Base-by-base conservation (phyloP, 139 green algal species). In the Volvox africanus region DNA sequence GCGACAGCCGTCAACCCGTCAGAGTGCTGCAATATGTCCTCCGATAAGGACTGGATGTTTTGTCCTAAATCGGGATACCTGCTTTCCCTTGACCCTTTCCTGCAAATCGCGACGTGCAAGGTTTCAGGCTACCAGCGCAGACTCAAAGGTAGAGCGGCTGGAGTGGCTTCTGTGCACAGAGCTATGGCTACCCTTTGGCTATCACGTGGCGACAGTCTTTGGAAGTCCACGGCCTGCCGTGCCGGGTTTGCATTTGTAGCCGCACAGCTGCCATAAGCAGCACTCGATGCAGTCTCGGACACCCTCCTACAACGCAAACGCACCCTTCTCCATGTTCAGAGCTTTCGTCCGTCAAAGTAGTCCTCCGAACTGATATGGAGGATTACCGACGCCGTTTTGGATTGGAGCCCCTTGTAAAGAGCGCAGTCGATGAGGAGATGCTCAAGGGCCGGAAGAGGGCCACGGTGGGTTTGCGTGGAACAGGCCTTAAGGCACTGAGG, bases 361-460 rank as follows among this genome's bases (percentile, higher is more conserved):
- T 71, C 32, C 71, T 92, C 71, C 81, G 91, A 37, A 88, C 92
- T 17, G 92, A 94, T 78, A 94, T 94, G 92, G 92, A 98, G 90
- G 95, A 96, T 28, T 98, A 96, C 83, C 86, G 93, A 32, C 91
- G 95, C 30, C 90, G 92, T 0, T 98, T 94, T 83, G 95, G 95
- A 32, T 90, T 99, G 82, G 95, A 98, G 61, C 95, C 95, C 3
- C 87, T 99, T 33, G 93, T 99, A 17, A 96, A 97, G 62, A 91
- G 80, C 19, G 80, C 83, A 16, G 89, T 92, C 20, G 91, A 97
- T 26, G 79, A 96, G 76, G 93, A 98, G 79, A 81, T 96, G 71
- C 61, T 87, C 35, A 89, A 95, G 76, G 85, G 85, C 18, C 79
- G 93, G 0, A 92, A 94, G 78, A 81, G 94, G 26, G 95, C 95